A percentile compares a stretch with the other conserved stretches of the same genome.
Evolutionary conservation across 495 filamentous ascomycete species (phyloP).

Genomic region (Penicillium herquei): DNA sequence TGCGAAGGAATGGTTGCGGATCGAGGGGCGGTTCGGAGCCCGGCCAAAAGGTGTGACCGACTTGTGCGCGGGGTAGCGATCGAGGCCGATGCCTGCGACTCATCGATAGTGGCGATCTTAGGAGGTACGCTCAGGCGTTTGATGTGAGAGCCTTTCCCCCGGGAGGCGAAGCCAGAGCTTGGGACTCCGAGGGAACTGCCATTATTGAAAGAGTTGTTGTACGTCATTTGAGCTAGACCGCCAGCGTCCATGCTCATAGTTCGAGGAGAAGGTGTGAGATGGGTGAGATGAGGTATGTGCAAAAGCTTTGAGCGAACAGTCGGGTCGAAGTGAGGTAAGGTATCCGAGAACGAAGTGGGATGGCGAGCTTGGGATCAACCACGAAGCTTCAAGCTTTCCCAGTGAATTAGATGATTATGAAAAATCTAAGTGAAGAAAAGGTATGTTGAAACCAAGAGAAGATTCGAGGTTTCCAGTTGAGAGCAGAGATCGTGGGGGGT

Average conservation of each 20-base stretch:
- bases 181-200: slow-evolving; percentile 68
- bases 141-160: slow-evolving; percentile 75
- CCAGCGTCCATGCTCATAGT: slow-evolving; percentile 90
- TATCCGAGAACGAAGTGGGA: slow-evolving; percentile 1
- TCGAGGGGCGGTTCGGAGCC: slow-evolving; percentile 89
- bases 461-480: slow-evolving; percentile 14
- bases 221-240: slow-evolving; percentile 99
- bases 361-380: slow-evolving; percentile 33
- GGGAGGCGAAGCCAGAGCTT: slow-evolving; percentile 76
- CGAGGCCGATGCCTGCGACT: slow-evolving; percentile 52
- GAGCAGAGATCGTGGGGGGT: slow-evolving; percentile 1
- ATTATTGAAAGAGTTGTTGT: slow-evolving; percentile 69
- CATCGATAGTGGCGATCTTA: slow-evolving; percentile 63
- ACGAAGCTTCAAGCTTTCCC: slow-evolving; percentile 26
- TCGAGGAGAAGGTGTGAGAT: slow-evolving; percentile 25
- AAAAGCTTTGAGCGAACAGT: slow-evolving; percentile 16
- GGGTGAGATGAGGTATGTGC: slow-evolving; percentile 34
- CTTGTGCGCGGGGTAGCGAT: slow-evolving; percentile 83
- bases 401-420: slow-evolving; percentile 42
- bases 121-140: slow-evolving; percentile 75
- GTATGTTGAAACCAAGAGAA: slow-evolving; percentile 14
- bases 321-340: slow-evolving; percentile 6
- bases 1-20: slow-evolving; percentile 71
- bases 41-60: slow-evolving; percentile 90
- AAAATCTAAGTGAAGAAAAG: slow-evolving; percentile 18